Base-by-base conservation (phyloP, 306 rosid species). In the Acacia melanoxylon region DNA sequence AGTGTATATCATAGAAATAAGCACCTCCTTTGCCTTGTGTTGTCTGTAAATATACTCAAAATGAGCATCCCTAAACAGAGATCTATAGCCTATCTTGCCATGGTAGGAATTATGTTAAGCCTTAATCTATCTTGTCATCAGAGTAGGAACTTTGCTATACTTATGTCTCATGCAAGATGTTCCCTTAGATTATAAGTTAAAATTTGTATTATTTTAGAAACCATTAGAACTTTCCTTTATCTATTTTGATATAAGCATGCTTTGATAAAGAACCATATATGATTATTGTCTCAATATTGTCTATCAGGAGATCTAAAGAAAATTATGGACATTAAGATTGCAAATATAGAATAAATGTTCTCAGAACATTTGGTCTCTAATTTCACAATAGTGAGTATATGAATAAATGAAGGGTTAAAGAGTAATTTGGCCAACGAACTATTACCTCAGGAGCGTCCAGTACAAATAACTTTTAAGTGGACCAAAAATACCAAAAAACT, bases 21-120 rank as follows among this genome's bases (percentile, higher is more conserved):
- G 92, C 74, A 11, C 99, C 97, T 62, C 98, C 99, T 91, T 85
- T 96, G 87, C 92, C 93, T 86, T 93, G 99, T 68, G 97, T 76
- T 75, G 97, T 92, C 98, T 96, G 88, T 87, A 91, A 86, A 82
- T 67, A 84, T 46, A 68, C 41, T 24, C 22, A 63, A 75, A 81
- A 86, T 80, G 51, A 78, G 81, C 78, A 62, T 41, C 33, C 66
- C 71, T 6, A 71, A 27, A 48, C 35, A 78, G 58, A 83, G 51
- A 75, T 67, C 41, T 40, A 76, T 44, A 24, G 76, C 61, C 56
- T 48, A 79, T 52, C 49, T 70, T 9, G 19, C 81, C 51, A 75
- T 24, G 48, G 20, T 12, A 49, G 74, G 69, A 76, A 46, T 66
- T 75, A 69, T 19, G 62, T 20, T 40, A 25, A 58, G 48, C 33